These are phyloP conservation scores for Lactarius akahatsu DNA, from an alignment of 768 basidiomycete species.

Conservation along the genomic window DNA sequence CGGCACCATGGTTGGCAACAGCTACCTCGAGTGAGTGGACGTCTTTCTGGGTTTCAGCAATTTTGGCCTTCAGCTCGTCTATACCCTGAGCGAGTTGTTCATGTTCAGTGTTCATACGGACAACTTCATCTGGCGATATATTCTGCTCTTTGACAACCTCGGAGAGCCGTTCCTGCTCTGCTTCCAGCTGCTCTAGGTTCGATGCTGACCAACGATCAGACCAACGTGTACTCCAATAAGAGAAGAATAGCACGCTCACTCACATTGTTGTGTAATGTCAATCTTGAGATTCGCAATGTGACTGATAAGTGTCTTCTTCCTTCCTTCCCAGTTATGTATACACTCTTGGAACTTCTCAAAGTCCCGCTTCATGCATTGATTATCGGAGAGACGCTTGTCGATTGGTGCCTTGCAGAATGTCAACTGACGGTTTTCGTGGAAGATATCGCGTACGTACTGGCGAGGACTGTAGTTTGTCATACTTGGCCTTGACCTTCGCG, in stretches of 20 bases:
- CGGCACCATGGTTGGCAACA: slow-evolving; percentile 73
- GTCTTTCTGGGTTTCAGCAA: slow-evolving; percentile 67
- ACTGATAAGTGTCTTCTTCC: slow-evolving; percentile 66
- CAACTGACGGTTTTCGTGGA: neutral
- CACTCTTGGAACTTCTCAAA: slow-evolving; percentile 77
- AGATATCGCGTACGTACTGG: slow-evolving; percentile 46
- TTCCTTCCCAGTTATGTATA: slow-evolving; percentile 63
- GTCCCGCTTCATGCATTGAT: slow-evolving; percentile 66
- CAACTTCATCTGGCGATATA: slow-evolving; percentile 86
- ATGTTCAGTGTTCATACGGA: slow-evolving; percentile 87
- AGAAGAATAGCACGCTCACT: slow-evolving; percentile 26
- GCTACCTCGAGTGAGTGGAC: slow-evolving; percentile 83
- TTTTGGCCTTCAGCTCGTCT: slow-evolving; percentile 74
- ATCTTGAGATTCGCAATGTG: slow-evolving; percentile 66
- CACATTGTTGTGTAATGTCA: slow-evolving; percentile 59
- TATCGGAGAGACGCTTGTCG: slow-evolving; percentile 58
- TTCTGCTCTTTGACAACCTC: slow-evolving; percentile 82
- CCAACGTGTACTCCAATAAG: neutral
- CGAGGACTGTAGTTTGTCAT: slow-evolving; percentile 59
- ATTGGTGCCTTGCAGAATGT: slow-evolving; percentile 46
- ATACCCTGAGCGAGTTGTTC: slow-evolving; percentile 71
- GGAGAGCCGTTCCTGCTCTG: slow-evolving; percentile 61
- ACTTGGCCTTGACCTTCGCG: slow-evolving; percentile 49
- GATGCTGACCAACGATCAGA: slow-evolving; percentile 10
- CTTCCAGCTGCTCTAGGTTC: slow-evolving; percentile 60